Evolutionary conservation across 768 basidiomycete species (phyloP).

Genomic region (Termitomyces sp.): DNA sequence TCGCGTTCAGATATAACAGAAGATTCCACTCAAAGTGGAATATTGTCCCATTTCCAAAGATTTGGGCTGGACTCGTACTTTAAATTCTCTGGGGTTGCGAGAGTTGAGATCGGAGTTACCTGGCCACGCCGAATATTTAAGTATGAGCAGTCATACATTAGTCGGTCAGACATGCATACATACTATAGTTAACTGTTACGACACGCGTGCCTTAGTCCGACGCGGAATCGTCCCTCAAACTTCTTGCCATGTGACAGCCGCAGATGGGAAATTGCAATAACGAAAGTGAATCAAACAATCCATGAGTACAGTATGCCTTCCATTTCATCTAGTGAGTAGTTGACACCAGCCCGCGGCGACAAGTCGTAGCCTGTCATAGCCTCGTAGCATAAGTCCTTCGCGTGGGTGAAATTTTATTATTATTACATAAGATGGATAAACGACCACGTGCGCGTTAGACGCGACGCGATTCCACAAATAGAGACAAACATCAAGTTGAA

Average conservation of each 20-base stretch:
- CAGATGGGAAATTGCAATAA: not conserved
- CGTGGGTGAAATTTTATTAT: no score
- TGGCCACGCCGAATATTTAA: not conserved
- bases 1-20: not conserved
- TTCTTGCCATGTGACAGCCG: not conserved
- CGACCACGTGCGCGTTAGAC: conserved; percentile 18
- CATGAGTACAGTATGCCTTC: no score
- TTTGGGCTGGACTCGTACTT: no score
- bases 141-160: not conserved
- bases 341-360: no score
- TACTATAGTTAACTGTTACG: not conserved
- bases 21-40: no score
- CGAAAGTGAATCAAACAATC: not conserved
- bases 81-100: not conserved
- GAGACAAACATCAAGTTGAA: conserved; percentile 14
- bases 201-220: not conserved
- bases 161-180: not conserved
- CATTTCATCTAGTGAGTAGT: not conserved
- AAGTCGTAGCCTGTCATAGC: no score
- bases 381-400: no score
- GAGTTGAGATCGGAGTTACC: not conserved
- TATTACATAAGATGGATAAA: no score
- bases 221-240: not conserved
- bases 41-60: not conserved
- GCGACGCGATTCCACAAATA: conserved; percentile 21